Conservation (phyloP, 2,329 filamentous ascomycete species). For the Alternaria postmessia region DNA sequence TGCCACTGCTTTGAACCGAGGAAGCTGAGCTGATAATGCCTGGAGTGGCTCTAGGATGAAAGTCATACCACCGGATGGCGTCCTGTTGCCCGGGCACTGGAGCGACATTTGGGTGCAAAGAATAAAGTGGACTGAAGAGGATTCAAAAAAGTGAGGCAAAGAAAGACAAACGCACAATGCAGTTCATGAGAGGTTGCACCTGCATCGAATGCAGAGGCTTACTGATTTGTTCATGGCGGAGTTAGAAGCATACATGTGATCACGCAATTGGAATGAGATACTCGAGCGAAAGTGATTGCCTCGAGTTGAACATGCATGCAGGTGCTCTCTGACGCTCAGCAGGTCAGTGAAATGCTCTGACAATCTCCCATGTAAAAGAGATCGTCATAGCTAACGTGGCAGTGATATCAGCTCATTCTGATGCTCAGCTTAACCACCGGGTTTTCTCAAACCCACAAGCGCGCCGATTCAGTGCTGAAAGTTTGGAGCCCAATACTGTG, state of each 20-base stretch:
- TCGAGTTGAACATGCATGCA: not conserved
- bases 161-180: not conserved
- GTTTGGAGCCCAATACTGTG: conserved; percentile 1
- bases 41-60: not conserved
- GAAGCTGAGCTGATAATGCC: not conserved
- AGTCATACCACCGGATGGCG: not conserved
- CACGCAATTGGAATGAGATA: not conserved
- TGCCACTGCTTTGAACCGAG: not conserved
- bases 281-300: not conserved
- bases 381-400: not conserved
- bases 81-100: not conserved
- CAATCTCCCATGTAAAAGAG: not conserved
- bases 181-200: not conserved
- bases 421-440: conserved; percentile 1
- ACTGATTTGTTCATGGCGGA: not conserved
- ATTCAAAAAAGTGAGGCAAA: not conserved
- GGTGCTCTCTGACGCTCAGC: not conserved
- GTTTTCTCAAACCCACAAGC: not conserved
- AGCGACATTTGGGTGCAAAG: not conserved
- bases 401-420: not conserved
- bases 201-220: not conserved
- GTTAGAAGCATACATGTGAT: not conserved
- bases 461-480: not conserved
- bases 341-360: not conserved
- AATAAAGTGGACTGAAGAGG: not conserved